Base-by-base conservation (phyloP, 768 basidiomycete genomes). In the Hygrophorus pudorinus region DNA sequence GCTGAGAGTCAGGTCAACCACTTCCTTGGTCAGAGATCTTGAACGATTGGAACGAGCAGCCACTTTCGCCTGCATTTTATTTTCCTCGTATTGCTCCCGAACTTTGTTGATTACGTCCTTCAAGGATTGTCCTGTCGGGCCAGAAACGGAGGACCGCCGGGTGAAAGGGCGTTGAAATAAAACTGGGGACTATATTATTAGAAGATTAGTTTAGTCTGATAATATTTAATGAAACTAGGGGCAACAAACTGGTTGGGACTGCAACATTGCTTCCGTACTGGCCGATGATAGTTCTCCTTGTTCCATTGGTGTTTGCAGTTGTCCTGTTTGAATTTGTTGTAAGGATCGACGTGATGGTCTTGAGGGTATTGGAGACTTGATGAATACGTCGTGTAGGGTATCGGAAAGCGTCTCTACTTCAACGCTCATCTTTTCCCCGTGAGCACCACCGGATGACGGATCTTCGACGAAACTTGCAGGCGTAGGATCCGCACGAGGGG, bases 21-120 rank as follows among this genome's bases (percentile, higher is more conserved):
- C 18, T 6, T 30, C 16, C 27, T 4, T 9, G n/a, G 13, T n/a
- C 27, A 29, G 9, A 11, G 41, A 24, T 21, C 3, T 21, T 21
- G n/a, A n/a, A 4, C 35, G 20, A 30, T 20, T 37, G 13, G 20
- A 37, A 11, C 6, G 20, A 29, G 21, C 11, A 18, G 34, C 4
- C 12, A 28, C 35, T 24, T 37, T 35, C 21, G 43, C 32, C 5
- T 28, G 20, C 33, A 20, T 14, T 8, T 28, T 33, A 7, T 24
- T 24, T 24, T n/a, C 3, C 6, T 31, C n/a, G 20, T 38, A 45
- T 20, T 45, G 37, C 29, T 31, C 29, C 14, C 38, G 37, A 24
- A 38, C 24, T 14, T 27, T 36, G 21, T 45, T 45, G 20, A 45
- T 38, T 8, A 39, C 36, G 20, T 45, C 44, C 13, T 24, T 40